Evolutionary conservation across 1,139 yeast genomes (phyloP), one percentile per base, ranked within the genome.

Genomic region (Saccharomyces hybrid): DNA sequence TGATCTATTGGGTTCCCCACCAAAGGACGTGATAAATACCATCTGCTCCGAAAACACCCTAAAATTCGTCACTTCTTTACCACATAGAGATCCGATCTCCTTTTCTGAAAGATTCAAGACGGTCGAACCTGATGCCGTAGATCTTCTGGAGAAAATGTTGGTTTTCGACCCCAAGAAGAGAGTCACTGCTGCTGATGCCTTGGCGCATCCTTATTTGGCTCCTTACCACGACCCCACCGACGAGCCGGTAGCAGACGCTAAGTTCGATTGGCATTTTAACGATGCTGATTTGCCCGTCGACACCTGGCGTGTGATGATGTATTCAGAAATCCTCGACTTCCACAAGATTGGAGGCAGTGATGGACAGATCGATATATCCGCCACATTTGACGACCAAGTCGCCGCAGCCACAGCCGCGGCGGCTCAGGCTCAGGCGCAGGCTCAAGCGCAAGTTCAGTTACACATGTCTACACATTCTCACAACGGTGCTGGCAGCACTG

Each of bases 241-340:
- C 73, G 99, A 93, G 73, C 99, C 99, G 1, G 86, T 82, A 4
- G 96, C 99, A 51, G 90, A 85, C 53, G 88, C 85, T 60, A 88
- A 88, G 71, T 93, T 93, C 66, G 99, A 93, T 73, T 93, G 99
- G 99, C 86, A 95, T 66, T 93, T 93, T 73, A 93, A 93, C 71
- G 98, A 95, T 67, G 98, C 97, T 0, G 99, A 93, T 72, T 78
- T 93, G 65, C 98, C 99, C 1, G 95, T 93, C 24, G 98, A 93
- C 68, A 89, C 97, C 11, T 93, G 99, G 99, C 84, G 96, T 74
- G 97, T 91, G 29, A 93, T 93, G 99, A 93, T 93, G 97, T 93
- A 93, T 73, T 86, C 96, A 52, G 99, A 93, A 73, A 93, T 93
- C 59, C 78, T 93, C 62, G 98, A 91, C 71, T 93, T 91, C 79